phyloP scores from a whole-genome alignment of 495 filamentous ascomycete species.

The Penicillium chermesinum region DNA sequence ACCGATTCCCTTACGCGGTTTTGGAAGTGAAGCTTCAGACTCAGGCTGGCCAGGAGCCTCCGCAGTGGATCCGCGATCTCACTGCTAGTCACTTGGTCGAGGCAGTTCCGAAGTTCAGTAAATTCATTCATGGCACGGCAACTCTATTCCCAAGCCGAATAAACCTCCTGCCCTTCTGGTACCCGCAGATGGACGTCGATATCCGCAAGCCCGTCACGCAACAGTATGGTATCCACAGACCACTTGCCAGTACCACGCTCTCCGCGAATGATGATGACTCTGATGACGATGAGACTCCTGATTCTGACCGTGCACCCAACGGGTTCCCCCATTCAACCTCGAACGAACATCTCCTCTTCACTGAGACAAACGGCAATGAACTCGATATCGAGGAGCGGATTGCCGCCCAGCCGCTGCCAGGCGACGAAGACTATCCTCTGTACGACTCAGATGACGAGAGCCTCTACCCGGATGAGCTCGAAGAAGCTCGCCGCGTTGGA shows the following conservation, averaged over 20 bases:
- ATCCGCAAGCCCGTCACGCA: conserved; percentile 89
- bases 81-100: conserved; percentile 92
- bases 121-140: conserved; percentile 95
- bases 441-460: conserved; percentile 91
- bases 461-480: conserved; percentile 60
- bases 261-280: conserved; percentile 70
- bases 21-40: conserved; percentile 98
- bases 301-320: conserved; percentile 1
- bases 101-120: conserved; percentile 97
- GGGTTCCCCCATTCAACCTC: conserved; percentile 13
- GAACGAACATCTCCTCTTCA: conserved; percentile 29
- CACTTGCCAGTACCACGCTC: conserved; percentile 63
- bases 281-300: conserved; percentile 51
- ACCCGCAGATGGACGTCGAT: conserved; percentile 96
- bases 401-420: conserved; percentile 52
- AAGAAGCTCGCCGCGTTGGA: conserved; percentile 67
- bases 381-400: conserved; percentile 76
- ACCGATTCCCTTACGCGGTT: conserved; percentile 92
- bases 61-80: conserved; percentile 90
- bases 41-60: conserved; percentile 92
- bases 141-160: conserved; percentile 83
- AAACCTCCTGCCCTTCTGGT: conserved; percentile 91
- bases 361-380: conserved; percentile 41
- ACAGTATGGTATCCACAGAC: conserved; percentile 81
- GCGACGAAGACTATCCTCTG: conserved; percentile 68